These are phyloP conservation scores for Thalia dealbata DNA, from an alignment of 176 grass and related monocot genomes.

Conservation along the genomic window DNA sequence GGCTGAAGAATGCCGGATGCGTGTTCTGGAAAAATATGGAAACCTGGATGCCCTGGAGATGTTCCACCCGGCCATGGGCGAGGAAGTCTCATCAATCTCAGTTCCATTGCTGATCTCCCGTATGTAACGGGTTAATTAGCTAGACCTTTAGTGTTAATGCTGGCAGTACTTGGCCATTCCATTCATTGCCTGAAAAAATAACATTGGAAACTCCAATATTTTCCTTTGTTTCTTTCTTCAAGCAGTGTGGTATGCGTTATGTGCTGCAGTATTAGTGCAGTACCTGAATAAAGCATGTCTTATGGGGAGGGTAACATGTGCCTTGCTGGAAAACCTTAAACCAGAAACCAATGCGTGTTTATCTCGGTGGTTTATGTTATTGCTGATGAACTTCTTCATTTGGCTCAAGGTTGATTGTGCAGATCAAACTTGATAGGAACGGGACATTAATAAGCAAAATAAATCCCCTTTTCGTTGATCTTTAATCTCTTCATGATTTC, in stretches of 20 bases:
- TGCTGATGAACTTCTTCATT: too few species aligned
- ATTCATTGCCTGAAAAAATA: conserved; percentile 40
- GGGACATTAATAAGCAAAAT: too few species aligned
- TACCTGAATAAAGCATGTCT: not conserved
- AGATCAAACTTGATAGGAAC: too few species aligned
- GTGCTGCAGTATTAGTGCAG: not conserved
- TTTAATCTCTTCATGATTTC: too few species aligned
- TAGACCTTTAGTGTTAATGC: conserved; percentile 7
- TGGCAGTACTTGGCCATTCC: conserved; percentile 25
- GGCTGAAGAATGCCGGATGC: conserved; percentile 81
- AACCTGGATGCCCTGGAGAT: conserved; percentile 58
- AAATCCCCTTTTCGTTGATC: too few species aligned
- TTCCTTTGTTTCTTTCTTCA: conserved; percentile 16
- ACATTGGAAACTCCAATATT: conserved; percentile 7
- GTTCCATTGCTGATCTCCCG: conserved; percentile 88
- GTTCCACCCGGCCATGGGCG: conserved; percentile 57
- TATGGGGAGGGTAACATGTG: not conserved
- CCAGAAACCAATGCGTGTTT: too few species aligned
- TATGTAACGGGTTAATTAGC: conserved; percentile 25
- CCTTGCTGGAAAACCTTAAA: not conserved
- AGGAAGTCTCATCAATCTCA: conserved; percentile 52
- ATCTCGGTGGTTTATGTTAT: too few species aligned
- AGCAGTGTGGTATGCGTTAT: conserved; percentile 41
- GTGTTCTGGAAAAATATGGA: conserved; percentile 80
- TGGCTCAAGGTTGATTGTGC: too few species aligned